Conservation (phyloP, 345 rosid genomes). For the Rhodamnia rubescens region DNA sequence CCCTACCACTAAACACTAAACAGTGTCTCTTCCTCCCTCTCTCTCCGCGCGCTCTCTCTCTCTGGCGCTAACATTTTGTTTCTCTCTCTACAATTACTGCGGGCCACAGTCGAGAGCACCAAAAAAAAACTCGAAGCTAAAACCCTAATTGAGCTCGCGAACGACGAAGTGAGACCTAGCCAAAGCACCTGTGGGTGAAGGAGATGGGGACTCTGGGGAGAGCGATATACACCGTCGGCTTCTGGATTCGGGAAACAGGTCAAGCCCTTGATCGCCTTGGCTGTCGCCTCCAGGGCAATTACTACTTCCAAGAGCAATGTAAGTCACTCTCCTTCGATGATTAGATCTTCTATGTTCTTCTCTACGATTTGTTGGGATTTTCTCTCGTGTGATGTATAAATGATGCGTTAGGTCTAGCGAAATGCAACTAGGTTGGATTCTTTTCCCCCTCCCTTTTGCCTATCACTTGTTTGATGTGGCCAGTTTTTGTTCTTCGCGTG, state of each 20-base stretch:
- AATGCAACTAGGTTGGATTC: neutral
- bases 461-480: neutral
- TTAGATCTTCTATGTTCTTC: neutral
- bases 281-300: slow-evolving; percentile 78
- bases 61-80: neutral
- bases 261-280: slow-evolving; percentile 95
- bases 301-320: slow-evolving; percentile 79
- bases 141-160: neutral
- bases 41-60: neutral
- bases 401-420: neutral
- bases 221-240: slow-evolving; percentile 81
- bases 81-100: neutral
- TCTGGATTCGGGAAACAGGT: slow-evolving; percentile 96
- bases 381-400: neutral
- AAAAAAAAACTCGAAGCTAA: neutral
- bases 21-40: neutral
- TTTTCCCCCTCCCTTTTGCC: neutral
- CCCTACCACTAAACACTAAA: slow-evolving; percentile 4
- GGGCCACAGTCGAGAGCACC: neutral
- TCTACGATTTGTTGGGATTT: neutral
- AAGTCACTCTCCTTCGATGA: slow-evolving; percentile 8
- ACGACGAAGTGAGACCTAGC: neutral
- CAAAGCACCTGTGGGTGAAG: neutral
- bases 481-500: neutral
- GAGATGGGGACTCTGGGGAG: slow-evolving; percentile 80